Evolutionary conservation across 2,329 filamentous ascomycete species (phyloP).

Genomic region (Diaporthe citriasiana): DNA sequence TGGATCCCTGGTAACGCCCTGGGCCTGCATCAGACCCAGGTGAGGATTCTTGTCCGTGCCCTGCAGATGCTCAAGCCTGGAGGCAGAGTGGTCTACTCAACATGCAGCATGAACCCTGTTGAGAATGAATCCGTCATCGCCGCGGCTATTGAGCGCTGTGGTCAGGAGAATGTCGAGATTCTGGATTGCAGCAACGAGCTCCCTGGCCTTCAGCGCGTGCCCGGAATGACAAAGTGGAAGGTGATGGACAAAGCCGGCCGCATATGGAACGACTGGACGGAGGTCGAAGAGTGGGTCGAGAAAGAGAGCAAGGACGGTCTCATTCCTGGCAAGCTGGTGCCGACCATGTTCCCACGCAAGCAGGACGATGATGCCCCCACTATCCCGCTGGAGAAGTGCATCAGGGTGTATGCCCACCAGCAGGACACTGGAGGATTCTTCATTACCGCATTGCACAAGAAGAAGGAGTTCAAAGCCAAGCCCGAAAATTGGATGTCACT

Average conservation of each 20-base stretch:
- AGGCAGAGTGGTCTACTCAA: constrained; percentile 96
- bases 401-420: constrained; percentile 93
- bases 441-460: constrained; percentile 95
- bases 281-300: constrained; percentile 77
- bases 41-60: constrained; percentile 90
- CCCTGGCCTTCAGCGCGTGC: constrained; percentile 79
- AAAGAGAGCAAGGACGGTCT: constrained; percentile 71
- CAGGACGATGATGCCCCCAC: constrained; percentile 66
- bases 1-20: constrained; percentile 92
- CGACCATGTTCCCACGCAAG: constrained; percentile 85
- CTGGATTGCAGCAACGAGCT: constrained; percentile 86
- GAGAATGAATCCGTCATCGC: constrained; percentile 96
- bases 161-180: constrained; percentile 83
- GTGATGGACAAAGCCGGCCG: constrained; percentile 89
- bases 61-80: constrained; percentile 97
- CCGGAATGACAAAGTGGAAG: constrained; percentile 86
- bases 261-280: constrained; percentile 85
- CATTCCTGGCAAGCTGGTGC: constrained; percentile 76
- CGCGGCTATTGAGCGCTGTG: constrained; percentile 90
- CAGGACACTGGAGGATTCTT: constrained; percentile 99
- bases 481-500: constrained; percentile 71
- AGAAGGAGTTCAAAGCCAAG: constrained; percentile 84
- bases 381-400: constrained; percentile 89
- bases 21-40: constrained; percentile 88
- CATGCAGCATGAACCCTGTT: constrained; percentile 98